Conservation (phyloP, 2,329 filamentous ascomycete species). For the Fusarium xylarioides region DNA sequence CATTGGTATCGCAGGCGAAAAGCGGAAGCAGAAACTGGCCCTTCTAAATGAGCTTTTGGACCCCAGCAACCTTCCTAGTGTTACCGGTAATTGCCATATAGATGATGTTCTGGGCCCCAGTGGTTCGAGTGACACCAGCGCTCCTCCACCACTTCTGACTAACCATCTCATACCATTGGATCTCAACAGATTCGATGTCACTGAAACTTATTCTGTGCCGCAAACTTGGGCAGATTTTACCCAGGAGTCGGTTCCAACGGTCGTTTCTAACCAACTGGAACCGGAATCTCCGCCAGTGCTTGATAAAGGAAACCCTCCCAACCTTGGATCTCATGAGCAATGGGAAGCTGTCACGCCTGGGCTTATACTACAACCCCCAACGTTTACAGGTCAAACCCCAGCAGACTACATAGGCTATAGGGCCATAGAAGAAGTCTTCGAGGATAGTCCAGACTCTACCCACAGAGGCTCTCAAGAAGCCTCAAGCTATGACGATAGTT, state of each 20-base stretch:
- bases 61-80: constrained; percentile 15
- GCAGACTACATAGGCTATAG: neutral
- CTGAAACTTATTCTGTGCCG: neutral
- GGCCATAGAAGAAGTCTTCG: constrained; percentile 13
- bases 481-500: neutral
- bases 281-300: neutral
- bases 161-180: neutral
- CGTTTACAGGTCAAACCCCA: neutral
- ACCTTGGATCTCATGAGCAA: neutral
- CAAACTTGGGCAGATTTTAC: neutral
- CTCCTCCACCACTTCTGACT: neutral
- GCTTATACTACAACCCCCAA: neutral
- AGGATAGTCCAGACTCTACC: neutral
- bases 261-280: neutral
- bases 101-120: neutral
- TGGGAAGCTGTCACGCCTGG: neutral
- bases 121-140: neutral
- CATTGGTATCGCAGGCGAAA: constrained; percentile 48
- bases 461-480: neutral
- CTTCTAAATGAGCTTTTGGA: constrained; percentile 51
- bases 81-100: neutral
- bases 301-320: neutral
- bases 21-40: constrained; percentile 55
- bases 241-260: neutral
- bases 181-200: neutral